These are phyloP conservation scores for Fusarium hostae DNA, from an alignment of 2,329 filamentous ascomycete genomes.

Conservation along the genomic window DNA sequence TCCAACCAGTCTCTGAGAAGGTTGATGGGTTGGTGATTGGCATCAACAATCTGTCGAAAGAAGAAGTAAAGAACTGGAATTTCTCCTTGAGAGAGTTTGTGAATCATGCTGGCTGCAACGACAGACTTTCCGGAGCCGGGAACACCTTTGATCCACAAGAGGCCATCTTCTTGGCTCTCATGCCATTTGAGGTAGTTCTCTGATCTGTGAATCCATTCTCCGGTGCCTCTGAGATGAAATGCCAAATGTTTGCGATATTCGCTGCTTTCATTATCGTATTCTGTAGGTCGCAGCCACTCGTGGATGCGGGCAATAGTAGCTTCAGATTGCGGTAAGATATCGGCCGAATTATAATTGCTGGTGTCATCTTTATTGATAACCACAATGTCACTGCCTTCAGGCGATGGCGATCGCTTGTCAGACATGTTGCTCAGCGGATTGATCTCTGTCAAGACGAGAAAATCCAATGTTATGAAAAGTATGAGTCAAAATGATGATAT, in stretches of 20 bases:
- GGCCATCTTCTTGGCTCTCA: constrained; percentile 11
- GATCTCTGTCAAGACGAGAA: too few species aligned
- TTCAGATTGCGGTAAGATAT: constrained; percentile 46
- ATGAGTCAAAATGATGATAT: not conserved
- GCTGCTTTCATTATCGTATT: constrained; percentile 25
- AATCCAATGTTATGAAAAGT: not conserved
- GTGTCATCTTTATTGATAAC: constrained; percentile 33
- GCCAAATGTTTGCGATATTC: constrained; percentile 37
- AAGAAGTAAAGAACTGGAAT: constrained; percentile 53
- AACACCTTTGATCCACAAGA: constrained; percentile 47
- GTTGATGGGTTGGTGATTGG: constrained; percentile 48
- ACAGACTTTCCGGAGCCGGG: constrained; percentile 56
- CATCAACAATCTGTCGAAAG: constrained; percentile 54
- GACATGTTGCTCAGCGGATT: not conserved
- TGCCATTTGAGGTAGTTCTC: constrained; percentile 24
- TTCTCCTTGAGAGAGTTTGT: constrained; percentile 26
- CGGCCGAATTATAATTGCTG: constrained; percentile 48
- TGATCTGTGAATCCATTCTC: constrained; percentile 20
- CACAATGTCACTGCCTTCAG: constrained; percentile 22
- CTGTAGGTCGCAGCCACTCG: constrained; percentile 33
- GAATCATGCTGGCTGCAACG: constrained; percentile 44
- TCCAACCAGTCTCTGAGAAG: constrained; percentile 52
- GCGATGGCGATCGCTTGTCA: not conserved
- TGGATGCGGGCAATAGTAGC: constrained; percentile 40
- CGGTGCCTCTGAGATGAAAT: constrained; percentile 26